A percentile compares a stretch with the other conserved stretches of the same genome.
These are phyloP conservation scores for Crithidia brevicula DNA, from an alignment of 208 protist species.

Conservation along the genomic window DNA sequence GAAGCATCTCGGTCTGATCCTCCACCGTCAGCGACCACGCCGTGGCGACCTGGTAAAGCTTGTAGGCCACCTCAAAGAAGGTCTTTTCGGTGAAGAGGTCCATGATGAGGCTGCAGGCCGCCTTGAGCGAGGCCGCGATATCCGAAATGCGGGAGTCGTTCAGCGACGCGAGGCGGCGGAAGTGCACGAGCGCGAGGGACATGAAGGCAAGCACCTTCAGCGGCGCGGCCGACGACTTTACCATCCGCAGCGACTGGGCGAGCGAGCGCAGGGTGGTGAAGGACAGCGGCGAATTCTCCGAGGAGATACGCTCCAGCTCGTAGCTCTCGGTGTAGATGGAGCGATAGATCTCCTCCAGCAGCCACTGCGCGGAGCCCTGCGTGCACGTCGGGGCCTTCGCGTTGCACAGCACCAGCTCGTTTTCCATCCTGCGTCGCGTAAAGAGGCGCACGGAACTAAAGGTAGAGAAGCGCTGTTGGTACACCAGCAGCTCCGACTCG, in stretches of 20 bases:
- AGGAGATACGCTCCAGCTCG: conserved; percentile 64
- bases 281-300: conserved; percentile 51
- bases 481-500: conserved; percentile 79
- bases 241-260: conserved; percentile 35
- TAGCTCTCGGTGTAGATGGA: conserved; percentile 67
- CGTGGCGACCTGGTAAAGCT: conserved; percentile 51
- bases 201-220: conserved; percentile 67
- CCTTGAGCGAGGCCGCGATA: conserved; percentile 63
- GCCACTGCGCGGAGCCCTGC: conserved; percentile 56
- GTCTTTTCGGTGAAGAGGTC: conserved; percentile 59
- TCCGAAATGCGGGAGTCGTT: conserved; percentile 56
- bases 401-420: conserved; percentile 44
- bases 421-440: conserved; percentile 40
- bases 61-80: conserved; percentile 45
- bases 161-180: conserved; percentile 51
- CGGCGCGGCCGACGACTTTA: conserved; percentile 33
- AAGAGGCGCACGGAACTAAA: conserved; percentile 61
- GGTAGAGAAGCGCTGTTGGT: conserved; percentile 78
- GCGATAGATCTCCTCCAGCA: conserved; percentile 67
- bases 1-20: conserved; percentile 66
- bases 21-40: conserved; percentile 56
- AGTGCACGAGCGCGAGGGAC: conserved; percentile 64
- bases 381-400: conserved; percentile 24
- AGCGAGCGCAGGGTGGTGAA: conserved; percentile 51
- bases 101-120: conserved; percentile 58